A percentile compares a stretch with the other conserved stretches of the same genome.
Evolutionary conservation across 176 grass and related monocot species (phyloP).

Genomic region (Hyparrhenia diplandra): DNA sequence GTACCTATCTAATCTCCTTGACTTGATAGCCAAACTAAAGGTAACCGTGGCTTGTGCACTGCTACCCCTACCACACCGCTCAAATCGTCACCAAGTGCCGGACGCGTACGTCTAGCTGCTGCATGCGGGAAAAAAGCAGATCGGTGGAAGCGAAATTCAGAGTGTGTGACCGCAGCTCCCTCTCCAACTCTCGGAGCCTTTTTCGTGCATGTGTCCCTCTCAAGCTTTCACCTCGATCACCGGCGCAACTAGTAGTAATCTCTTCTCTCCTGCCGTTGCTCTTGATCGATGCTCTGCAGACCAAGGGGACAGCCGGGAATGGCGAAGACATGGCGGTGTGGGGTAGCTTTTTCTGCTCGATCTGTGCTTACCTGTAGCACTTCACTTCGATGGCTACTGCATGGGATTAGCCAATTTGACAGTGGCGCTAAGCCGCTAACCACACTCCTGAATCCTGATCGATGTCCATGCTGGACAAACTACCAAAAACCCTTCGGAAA

Average conservation of each 20-base stretch:
- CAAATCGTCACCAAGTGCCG: not conserved
- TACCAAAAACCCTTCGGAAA: not conserved
- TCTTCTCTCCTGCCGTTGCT: not conserved
- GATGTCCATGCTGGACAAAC: not conserved
- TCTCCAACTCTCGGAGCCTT: not conserved
- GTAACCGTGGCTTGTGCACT: not conserved
- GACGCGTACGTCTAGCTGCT: not conserved
- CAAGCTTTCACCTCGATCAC: constrained; percentile 18
- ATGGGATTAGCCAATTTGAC: not conserved
- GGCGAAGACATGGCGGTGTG: not conserved
- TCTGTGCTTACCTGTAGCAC: too few species aligned
- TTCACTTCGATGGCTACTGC: not conserved
- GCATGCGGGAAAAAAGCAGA: not conserved
- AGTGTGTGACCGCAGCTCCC: not conserved
- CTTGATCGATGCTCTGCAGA: not conserved
- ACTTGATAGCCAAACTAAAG: not conserved
- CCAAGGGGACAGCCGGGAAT: not conserved
- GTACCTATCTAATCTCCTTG: not conserved
- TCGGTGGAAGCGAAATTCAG: not conserved
- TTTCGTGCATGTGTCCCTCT: not conserved
- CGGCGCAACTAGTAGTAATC: too few species aligned
- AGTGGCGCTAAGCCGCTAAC: not conserved
- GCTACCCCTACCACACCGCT: not conserved
- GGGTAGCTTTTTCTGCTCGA: not conserved
- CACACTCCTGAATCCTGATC: not conserved